Conservation (phyloP, 352 stramenopile species). For the Globisporangium canariense region DNA sequence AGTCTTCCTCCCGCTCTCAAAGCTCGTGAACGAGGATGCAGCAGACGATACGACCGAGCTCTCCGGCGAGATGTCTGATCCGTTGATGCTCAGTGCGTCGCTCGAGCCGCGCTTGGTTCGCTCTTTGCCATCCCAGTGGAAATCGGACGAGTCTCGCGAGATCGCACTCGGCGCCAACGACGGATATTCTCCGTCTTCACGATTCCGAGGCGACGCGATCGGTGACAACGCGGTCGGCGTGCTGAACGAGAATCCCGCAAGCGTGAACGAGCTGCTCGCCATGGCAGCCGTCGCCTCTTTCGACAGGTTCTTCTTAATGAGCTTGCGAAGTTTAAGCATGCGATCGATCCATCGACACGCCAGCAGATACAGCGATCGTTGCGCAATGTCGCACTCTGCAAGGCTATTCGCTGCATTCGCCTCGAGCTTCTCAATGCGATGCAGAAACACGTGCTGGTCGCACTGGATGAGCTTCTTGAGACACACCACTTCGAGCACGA, state of each 20-base stretch:
- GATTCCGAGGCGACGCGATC: slow-evolving; percentile 34
- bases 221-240: slow-evolving; percentile 43
- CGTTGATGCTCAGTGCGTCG: slow-evolving; percentile 34
- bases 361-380: slow-evolving; percentile 59
- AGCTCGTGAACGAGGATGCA: slow-evolving; percentile 22
- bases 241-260: slow-evolving; percentile 52
- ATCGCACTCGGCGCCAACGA: slow-evolving; percentile 40
- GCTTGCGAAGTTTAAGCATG: slow-evolving; percentile 67
- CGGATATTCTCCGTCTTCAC: slow-evolving; percentile 21
- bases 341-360: slow-evolving; percentile 74
- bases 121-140: slow-evolving; percentile 31
- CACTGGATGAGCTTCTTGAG: slow-evolving; percentile 44
- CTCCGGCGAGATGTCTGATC: slow-evolving; percentile 21
- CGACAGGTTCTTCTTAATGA: slow-evolving; percentile 63
- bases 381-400: slow-evolving; percentile 40
- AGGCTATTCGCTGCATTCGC: slow-evolving; percentile 32
- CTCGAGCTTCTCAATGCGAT: slow-evolving; percentile 40
- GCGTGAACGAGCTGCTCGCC: slow-evolving; percentile 40
- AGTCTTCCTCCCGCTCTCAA: slow-evolving; percentile 17
- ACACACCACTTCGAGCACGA: slow-evolving; percentile 67
- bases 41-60: slow-evolving; percentile 29
- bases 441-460: slow-evolving; percentile 35
- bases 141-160: slow-evolving; percentile 24
- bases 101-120: slow-evolving; percentile 34
- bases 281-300: slow-evolving; percentile 26